Conservation (phyloP, 73 alveolate species). For the Symbiodinium natans region DNA sequence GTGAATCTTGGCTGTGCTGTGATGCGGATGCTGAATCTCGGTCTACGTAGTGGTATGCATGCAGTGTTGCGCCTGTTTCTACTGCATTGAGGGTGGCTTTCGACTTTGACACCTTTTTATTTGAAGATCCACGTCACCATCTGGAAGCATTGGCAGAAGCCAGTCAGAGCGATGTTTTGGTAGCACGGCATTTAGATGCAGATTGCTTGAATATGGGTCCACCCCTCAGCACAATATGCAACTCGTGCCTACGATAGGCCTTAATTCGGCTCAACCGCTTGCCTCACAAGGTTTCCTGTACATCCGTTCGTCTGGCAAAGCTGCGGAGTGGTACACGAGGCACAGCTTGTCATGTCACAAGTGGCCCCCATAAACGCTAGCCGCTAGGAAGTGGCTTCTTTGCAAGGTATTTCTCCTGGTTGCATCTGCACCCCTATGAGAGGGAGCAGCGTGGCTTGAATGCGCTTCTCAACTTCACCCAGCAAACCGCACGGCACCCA, state of each 20-base stretch:
- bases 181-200: conserved; percentile 23
- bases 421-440: conserved; percentile 30
- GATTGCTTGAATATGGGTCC: conserved; percentile 39
- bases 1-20: neutral
- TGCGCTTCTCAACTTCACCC: neutral
- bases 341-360: neutral
- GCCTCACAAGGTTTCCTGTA: neutral
- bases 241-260: neutral
- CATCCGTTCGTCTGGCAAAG: neutral
- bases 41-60: neutral
- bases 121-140: conserved; percentile 15
- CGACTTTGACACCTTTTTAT: conserved; percentile 34
- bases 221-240: neutral
- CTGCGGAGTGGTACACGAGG: conserved; percentile 37
- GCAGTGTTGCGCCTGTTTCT: neutral
- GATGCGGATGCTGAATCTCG: neutral
- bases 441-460: conserved; percentile 29
- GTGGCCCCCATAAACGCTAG: neutral
- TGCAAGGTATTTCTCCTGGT: conserved; percentile 2
- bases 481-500: neutral
- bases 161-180: neutral
- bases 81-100: neutral
- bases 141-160: neutral
- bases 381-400: neutral
- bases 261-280: neutral